A percentile compares a stretch with the other conserved stretches of the same genome.
phyloP scores from a whole-genome alignment of 2,329 filamentous ascomycete species.

The Pyricularia sp. region DNA sequence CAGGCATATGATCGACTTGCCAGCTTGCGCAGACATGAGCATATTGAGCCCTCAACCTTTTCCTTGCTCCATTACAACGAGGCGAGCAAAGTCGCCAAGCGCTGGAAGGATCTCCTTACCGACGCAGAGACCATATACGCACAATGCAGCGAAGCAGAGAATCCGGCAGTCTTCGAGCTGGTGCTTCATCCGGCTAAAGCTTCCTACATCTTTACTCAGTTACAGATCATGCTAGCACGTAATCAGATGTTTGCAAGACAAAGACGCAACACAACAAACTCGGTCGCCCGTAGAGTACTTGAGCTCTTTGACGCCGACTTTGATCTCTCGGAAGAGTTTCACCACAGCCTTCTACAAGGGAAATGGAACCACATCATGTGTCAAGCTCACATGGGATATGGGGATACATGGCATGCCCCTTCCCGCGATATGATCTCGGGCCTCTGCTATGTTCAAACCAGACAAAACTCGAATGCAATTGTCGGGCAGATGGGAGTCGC shows the following conservation, averaged over 20 bases:
- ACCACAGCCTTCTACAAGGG: neutral
- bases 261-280: constrained; percentile 46
- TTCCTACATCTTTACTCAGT: constrained; percentile 41
- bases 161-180: constrained; percentile 50
- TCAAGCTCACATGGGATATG: constrained; percentile 39
- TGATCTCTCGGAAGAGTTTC: constrained; percentile 33
- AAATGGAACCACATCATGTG: constrained; percentile 50
- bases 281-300: constrained; percentile 32
- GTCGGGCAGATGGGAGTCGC: constrained; percentile 45
- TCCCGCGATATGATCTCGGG: constrained; percentile 46
- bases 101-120: constrained; percentile 37
- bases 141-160: constrained; percentile 28
- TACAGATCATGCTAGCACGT: constrained; percentile 32
- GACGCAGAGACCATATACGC: constrained; percentile 35
- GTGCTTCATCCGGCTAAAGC: constrained; percentile 52
- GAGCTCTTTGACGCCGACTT: constrained; percentile 41
- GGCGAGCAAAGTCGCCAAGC: constrained; percentile 39
- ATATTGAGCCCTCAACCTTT: constrained; percentile 46
- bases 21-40: constrained; percentile 49
- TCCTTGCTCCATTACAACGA: constrained; percentile 51
- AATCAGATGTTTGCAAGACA: constrained; percentile 48
- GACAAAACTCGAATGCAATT: constrained; percentile 38
- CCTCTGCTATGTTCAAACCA: constrained; percentile 39
- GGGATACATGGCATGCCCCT: constrained; percentile 47
- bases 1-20: constrained; percentile 27